phyloP scores from a whole-genome alignment of 495 filamentous ascomycete genomes.

The Penicillium arizonense region DNA sequence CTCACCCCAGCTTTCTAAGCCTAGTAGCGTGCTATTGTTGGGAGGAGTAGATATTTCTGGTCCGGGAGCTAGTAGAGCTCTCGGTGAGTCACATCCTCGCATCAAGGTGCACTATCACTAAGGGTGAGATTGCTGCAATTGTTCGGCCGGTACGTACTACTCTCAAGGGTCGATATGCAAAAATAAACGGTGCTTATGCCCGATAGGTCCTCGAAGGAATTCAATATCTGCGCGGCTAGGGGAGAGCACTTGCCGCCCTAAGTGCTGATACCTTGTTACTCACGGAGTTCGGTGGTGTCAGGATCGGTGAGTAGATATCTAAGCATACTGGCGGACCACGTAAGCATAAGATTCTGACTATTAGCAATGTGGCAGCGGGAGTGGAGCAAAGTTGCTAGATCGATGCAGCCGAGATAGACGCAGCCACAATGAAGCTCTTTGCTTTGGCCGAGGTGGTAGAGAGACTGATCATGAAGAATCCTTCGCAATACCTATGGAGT shows the following conservation, averaged over 20 bases:
- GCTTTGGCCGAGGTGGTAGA: neutral
- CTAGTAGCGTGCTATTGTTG: neutral
- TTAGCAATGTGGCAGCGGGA: neutral
- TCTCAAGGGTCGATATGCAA: neutral
- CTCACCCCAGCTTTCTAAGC: constrained; percentile 2
- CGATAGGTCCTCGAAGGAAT: constrained; percentile 1
- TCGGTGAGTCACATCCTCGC: constrained; percentile 2
- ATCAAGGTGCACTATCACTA: neutral
- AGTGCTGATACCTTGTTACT: neutral
- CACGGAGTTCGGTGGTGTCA: neutral
- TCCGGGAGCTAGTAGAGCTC: constrained; percentile 7
- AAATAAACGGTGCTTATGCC: neutral
- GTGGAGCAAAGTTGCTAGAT: constrained; percentile 1
- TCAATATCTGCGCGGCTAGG: neutral
- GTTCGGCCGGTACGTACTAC: neutral
- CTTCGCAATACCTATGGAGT: neutral
- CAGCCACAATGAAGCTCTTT: constrained; percentile 1
- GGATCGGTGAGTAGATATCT: neutral
- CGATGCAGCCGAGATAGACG: neutral
- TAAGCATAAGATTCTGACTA: neutral
- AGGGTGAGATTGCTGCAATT: constrained; percentile 6
- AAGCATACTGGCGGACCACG: neutral
- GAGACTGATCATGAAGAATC: neutral
- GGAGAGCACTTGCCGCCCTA: neutral
- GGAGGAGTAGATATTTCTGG: neutral